Percentiles rank a stretch among this genome's conserved stretches.
Conservation (phyloP, 2,329 filamentous ascomycete species). For the Verticillium dahliae region DNA sequence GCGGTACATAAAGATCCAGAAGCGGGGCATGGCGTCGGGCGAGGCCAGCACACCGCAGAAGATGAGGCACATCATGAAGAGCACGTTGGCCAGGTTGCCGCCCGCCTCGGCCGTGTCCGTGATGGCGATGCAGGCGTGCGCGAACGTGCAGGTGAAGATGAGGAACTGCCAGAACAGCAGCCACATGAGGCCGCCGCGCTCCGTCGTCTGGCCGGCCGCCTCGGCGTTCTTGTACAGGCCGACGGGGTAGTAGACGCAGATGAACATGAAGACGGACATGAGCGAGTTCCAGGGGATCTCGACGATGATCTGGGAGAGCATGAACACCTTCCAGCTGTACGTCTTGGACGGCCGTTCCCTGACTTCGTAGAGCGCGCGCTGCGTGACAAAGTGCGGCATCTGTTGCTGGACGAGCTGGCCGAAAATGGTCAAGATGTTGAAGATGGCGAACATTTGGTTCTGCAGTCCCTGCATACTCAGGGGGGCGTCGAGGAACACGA, state of each 20-base stretch:
- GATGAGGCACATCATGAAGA: constrained; percentile 66
- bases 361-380: constrained; percentile 76
- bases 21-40: constrained; percentile 56
- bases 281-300: constrained; percentile 81
- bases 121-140: constrained; percentile 69
- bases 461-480: constrained; percentile 72
- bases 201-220: constrained; percentile 51
- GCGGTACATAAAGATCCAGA: constrained; percentile 84
- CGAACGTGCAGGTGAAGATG: constrained; percentile 76
- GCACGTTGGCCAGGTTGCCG: constrained; percentile 67
- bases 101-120: constrained; percentile 70
- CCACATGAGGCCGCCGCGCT: constrained; percentile 75
- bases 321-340: constrained; percentile 81
- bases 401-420: constrained; percentile 72
- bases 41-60: constrained; percentile 70
- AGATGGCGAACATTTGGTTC: constrained; percentile 82
- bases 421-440: constrained; percentile 78
- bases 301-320: constrained; percentile 75
- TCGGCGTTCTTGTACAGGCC: constrained; percentile 67
- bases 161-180: constrained; percentile 70
- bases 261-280: constrained; percentile 69
- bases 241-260: constrained; percentile 82
- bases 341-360: constrained; percentile 79
- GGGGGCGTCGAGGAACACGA: constrained; percentile 68
- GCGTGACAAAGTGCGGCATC: constrained; percentile 81